These are phyloP conservation scores for Leccinum subgranulosum DNA, from an alignment of 768 basidiomycete genomes.

Conservation along the genomic window DNA sequence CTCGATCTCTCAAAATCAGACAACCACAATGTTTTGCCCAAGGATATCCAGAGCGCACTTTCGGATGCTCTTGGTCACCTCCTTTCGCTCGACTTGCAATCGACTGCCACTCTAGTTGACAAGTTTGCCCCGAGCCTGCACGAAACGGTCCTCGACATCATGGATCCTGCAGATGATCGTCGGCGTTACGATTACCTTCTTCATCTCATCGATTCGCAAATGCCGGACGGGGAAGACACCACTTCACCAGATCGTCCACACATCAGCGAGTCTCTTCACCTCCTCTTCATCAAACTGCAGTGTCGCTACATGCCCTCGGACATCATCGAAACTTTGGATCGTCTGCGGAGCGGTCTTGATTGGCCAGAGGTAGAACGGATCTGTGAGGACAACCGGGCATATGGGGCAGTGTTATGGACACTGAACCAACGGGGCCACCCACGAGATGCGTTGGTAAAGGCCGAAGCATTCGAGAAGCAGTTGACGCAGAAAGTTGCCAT, in stretches of 20 bases:
- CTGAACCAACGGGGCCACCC: constrained; percentile 62
- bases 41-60: constrained; percentile 53
- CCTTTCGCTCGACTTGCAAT: constrained; percentile 53
- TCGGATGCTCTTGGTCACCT: constrained; percentile 62
- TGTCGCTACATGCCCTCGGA: constrained; percentile 65
- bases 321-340: constrained; percentile 60
- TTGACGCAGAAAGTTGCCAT: constrained; percentile 46
- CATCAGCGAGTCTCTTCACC: constrained; percentile 50
- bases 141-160: constrained; percentile 49
- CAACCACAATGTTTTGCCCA: constrained; percentile 51
- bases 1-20: constrained; percentile 44
- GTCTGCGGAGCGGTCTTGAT: constrained; percentile 51
- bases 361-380: constrained; percentile 51
- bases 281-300: constrained; percentile 68
- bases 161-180: constrained; percentile 45
- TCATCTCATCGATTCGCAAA: constrained; percentile 55
- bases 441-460: constrained; percentile 61
- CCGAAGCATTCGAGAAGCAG: constrained; percentile 54
- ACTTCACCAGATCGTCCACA: constrained; percentile 37
- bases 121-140: constrained; percentile 67
- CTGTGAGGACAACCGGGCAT: constrained; percentile 66
- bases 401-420: constrained; percentile 82
- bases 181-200: constrained; percentile 76
- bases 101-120: constrained; percentile 74
- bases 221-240: constrained; percentile 40